Base-by-base conservation (phyloP, 2,329 filamentous ascomycete genomes). In the Hypoxylon rubiginosum region DNA sequence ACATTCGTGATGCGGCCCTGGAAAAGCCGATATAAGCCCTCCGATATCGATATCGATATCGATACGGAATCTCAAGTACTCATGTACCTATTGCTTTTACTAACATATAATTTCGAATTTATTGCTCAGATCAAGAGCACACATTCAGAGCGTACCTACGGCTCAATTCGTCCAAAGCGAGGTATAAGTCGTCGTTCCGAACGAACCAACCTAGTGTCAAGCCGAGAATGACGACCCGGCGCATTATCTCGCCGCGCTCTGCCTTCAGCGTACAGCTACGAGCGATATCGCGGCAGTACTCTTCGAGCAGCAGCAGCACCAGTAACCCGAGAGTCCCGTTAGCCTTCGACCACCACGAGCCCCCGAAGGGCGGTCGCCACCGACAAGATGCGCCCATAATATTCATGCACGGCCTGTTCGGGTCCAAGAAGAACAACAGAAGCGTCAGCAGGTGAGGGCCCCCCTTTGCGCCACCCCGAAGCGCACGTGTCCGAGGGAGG, bases 341-440 rank as follows among this genome's bases (percentile, higher is more conserved):
- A 36, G 85, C 86, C 1, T 93, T 87, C 77, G 90, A 93, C 73
- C 81, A 92, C 46, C 89, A 93, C 75, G 82, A 86, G 73, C 88
- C 91, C 1, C 73, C 81, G 0, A 83, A 82, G 53, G 77, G 79
- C 1, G 78, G 80, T 26, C 75, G 79, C 58, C 77, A 83, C 74
- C 76, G 79, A 63, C 79, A 81, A 66, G 78, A 79, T 34, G 74
- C 81, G 41, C 92, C 94, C 1, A 93, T 98, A 69, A 81, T 98
- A 67, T 92, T 98, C 71, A 88, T 98, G 75, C 95, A 98, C 78
- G 95, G 96, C 0, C 84, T 98, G 10, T 97, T 98, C 75, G 95
- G 95, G 19, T 97, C 93, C 39, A 97, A 97, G 82, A 94, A 93
- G 82, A 98, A 98, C 78, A 97, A 97, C 78, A 86, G 94, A 78